phyloP scores from a whole-genome alignment of 2,329 filamentous ascomycete genomes.

The Colletotrichum ledebouriae region DNA sequence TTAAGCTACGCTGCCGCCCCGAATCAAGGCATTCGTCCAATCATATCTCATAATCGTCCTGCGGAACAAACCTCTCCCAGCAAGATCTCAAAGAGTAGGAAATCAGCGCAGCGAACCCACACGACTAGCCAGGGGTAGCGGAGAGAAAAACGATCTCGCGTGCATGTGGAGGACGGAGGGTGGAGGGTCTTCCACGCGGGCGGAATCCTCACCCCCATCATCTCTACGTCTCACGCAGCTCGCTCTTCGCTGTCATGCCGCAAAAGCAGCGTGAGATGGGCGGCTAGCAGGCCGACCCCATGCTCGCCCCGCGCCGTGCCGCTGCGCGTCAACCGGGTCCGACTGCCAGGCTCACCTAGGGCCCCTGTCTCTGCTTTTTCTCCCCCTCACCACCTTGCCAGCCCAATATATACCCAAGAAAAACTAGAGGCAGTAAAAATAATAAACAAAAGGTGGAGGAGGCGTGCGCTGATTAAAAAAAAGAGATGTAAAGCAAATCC shows the following conservation, averaged over 20 bases:
- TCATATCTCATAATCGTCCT: constrained; percentile 64
- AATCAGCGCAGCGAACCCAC: constrained; percentile 1
- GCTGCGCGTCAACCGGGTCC: constrained; percentile 43
- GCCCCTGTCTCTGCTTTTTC: constrained; percentile 31
- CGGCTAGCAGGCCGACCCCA: constrained; percentile 18
- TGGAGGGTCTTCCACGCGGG: constrained; percentile 21
- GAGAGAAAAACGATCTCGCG: neutral
- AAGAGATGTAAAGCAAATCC: constrained; percentile 34
- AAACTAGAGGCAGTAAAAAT: constrained; percentile 6
- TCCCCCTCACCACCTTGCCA: constrained; percentile 23
- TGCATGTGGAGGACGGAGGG: constrained; percentile 7
- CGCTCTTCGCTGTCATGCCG: constrained; percentile 45
- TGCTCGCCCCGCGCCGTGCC: constrained; percentile 46
- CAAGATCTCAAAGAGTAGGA: constrained; percentile 3
- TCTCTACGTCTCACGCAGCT: constrained; percentile 32
- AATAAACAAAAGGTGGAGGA: constrained; percentile 31
- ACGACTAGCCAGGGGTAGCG: neutral
- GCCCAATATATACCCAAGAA: constrained; percentile 41
- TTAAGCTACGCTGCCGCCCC: constrained; percentile 51
- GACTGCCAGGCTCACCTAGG: constrained; percentile 48
- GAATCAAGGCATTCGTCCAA: constrained; percentile 59
- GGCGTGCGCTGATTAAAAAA: constrained; percentile 33
- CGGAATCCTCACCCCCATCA: constrained; percentile 14
- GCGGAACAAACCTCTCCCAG: constrained; percentile 56
- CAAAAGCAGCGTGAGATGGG: constrained; percentile 59